Evolutionary conservation across 2,329 filamentous ascomycete genomes (phyloP).

Genomic region (Hypoxylon sp.): DNA sequence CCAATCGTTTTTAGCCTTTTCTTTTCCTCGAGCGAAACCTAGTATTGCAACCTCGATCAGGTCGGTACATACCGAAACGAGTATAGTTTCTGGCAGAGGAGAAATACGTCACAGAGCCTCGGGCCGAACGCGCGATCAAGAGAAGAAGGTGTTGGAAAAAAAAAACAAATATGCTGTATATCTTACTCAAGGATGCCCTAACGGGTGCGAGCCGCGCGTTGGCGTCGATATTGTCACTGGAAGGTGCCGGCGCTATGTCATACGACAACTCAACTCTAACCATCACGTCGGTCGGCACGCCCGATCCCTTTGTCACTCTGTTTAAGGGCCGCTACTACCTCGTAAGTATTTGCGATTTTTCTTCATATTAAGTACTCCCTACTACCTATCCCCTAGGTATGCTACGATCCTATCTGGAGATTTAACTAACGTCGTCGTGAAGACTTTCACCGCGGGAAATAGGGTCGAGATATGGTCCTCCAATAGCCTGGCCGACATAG

Average conservation of each 20-base stretch:
- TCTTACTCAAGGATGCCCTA: slow-evolving; percentile 32
- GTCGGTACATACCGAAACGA: slow-evolving; percentile 34
- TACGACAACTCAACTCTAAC: slow-evolving; percentile 50
- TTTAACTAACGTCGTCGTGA: slow-evolving; percentile 31
- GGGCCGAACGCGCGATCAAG: slow-evolving; percentile 9
- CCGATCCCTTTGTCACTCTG: slow-evolving; percentile 49
- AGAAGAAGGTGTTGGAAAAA: slow-evolving; percentile 5
- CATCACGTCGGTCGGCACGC: slow-evolving; percentile 48
- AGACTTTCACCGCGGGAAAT: slow-evolving; percentile 51
- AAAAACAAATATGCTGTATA: slow-evolving; percentile 29
- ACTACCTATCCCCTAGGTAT: not conserved
- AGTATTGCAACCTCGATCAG: slow-evolving; percentile 24
- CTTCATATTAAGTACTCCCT: too few species aligned
- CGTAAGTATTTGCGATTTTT: slow-evolving; percentile 33
- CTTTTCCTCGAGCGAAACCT: slow-evolving; percentile 19
- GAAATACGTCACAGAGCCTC: slow-evolving; percentile 27
- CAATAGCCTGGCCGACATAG: slow-evolving; percentile 46
- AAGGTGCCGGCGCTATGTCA: slow-evolving; percentile 33
- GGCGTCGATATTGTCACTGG: slow-evolving; percentile 39
- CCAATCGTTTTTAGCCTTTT: slow-evolving; percentile 22
- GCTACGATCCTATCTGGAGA: not conserved
- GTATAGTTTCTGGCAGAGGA: slow-evolving; percentile 15
- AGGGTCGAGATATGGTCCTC: slow-evolving; percentile 52
- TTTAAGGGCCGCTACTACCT: slow-evolving; percentile 46
- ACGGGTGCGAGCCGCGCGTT: slow-evolving; percentile 40